phyloP scores from a whole-genome alignment of 495 filamentous ascomycete genomes.

The Amniculicola lignicola region DNA sequence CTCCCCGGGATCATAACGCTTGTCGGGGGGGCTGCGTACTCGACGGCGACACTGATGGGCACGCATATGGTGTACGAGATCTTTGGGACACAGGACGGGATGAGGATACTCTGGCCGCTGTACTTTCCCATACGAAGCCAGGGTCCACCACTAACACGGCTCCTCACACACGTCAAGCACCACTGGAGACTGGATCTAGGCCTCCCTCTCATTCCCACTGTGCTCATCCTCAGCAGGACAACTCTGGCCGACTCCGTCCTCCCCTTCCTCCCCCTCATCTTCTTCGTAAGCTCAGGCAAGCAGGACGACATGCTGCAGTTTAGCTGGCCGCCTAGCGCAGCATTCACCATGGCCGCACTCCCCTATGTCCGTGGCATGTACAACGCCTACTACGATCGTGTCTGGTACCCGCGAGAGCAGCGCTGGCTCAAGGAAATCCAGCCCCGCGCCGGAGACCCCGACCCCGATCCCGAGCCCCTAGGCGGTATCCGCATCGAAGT shows the following conservation, averaged over 20 bases:
- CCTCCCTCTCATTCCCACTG: slow-evolving; percentile 60
- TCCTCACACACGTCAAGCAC: slow-evolving; percentile 23
- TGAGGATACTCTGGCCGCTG: slow-evolving; percentile 46
- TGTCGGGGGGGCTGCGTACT: slow-evolving; percentile 34
- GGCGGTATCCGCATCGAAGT: slow-evolving; percentile 2
- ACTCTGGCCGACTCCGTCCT: slow-evolving; percentile 57
- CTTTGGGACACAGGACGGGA: slow-evolving; percentile 60
- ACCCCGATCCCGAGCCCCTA: slow-evolving; percentile 15
- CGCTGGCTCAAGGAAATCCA: slow-evolving; percentile 66
- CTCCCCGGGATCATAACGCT: slow-evolving; percentile 48
- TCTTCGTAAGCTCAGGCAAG: slow-evolving; percentile 50
- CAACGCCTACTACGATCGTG: slow-evolving; percentile 58
- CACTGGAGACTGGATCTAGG: slow-evolving; percentile 49
- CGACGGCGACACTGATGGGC: slow-evolving; percentile 58
- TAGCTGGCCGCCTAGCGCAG: slow-evolving; percentile 71
- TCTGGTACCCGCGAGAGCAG: slow-evolving; percentile 61
- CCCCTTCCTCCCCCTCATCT: slow-evolving; percentile 61
- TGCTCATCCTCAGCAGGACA: slow-evolving; percentile 59
- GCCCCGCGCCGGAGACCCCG: slow-evolving; percentile 53
- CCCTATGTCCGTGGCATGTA: slow-evolving; percentile 69
- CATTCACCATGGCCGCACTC: slow-evolving; percentile 65
- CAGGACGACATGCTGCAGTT: slow-evolving; percentile 48
- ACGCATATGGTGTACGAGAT: slow-evolving; percentile 59
- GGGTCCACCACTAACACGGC: background rate
- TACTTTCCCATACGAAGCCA: background rate